A percentile compares a stretch with the other conserved stretches of the same genome.
phyloP scores from a whole-genome alignment of 106 monocot genomes.

The Platanthera zijinensis region DNA sequence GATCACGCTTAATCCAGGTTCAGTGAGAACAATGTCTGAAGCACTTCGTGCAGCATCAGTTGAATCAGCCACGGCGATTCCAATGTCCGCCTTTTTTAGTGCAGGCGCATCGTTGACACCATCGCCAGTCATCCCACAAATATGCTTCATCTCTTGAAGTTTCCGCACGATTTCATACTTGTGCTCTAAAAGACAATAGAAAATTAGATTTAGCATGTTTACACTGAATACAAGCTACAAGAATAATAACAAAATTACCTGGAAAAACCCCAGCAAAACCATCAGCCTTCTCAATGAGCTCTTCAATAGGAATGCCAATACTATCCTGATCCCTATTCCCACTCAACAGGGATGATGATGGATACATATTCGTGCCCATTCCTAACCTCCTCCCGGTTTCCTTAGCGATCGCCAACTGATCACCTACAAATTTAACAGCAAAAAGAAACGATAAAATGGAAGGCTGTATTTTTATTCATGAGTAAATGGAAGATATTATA shows the following conservation, averaged over 20 bases:
- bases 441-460: background rate
- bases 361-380: constrained; percentile 12
- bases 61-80: constrained; percentile 70
- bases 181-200: constrained; percentile 35
- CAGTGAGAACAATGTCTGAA: constrained; percentile 73
- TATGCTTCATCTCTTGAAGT: constrained; percentile 66
- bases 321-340: background rate
- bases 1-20: constrained; percentile 74
- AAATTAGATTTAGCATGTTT: background rate
- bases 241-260: constrained; percentile 1
- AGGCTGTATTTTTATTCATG: background rate
- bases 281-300: constrained; percentile 10
- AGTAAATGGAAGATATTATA: no score
- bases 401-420: constrained; percentile 9
- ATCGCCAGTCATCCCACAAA: constrained; percentile 84
- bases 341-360: constrained; percentile 4
- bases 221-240: background rate
- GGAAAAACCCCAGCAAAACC: constrained; percentile 12
- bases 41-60: constrained; percentile 74
- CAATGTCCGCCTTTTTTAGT: constrained; percentile 69
- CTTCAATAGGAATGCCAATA: background rate
- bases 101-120: constrained; percentile 79
- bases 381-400: constrained; percentile 6
- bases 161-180: constrained; percentile 70
- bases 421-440: background rate